These are phyloP conservation scores for Suillus alpinus DNA, from an alignment of 768 basidiomycete genomes.

Conservation along the genomic window DNA sequence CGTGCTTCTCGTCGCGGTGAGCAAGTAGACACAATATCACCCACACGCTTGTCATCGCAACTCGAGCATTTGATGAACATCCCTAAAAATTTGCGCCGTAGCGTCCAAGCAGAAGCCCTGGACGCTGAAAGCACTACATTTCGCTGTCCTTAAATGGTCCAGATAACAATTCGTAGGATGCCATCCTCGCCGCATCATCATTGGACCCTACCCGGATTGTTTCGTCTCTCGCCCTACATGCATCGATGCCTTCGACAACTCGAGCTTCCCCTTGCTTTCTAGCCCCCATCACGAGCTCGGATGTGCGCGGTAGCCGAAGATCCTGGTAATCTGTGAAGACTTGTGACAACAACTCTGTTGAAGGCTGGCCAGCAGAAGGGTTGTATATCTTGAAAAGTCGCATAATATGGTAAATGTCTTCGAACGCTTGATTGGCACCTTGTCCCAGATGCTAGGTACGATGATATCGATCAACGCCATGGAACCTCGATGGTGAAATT, in stretches of 20 bases:
- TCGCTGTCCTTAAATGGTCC: constrained; percentile 11
- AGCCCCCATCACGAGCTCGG: constrained; percentile 34
- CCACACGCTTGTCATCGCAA: too few relatives aligned
- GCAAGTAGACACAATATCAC: too few relatives aligned
- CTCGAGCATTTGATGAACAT: too few relatives aligned
- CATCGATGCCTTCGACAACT: constrained; percentile 31
- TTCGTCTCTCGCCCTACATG: constrained; percentile 30
- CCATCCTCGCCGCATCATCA: not conserved
- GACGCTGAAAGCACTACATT: not conserved
- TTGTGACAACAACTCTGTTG: constrained; percentile 24
- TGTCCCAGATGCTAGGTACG: constrained; percentile 40
- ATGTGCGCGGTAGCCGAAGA: constrained; percentile 34
- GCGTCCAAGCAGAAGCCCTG: too few relatives aligned
- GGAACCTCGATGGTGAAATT: not conserved
- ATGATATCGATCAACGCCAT: not conserved
- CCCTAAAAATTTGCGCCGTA: too few relatives aligned
- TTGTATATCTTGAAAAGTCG: constrained; percentile 33
- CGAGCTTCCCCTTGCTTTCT: constrained; percentile 34
- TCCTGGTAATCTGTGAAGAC: constrained; percentile 35
- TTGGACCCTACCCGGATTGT: constrained; percentile 6
- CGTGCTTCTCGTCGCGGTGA: too few relatives aligned
- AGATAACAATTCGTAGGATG: not conserved
- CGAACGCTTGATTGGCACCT: constrained; percentile 45
- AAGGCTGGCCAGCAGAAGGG: constrained; percentile 23
- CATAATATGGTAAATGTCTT: constrained; percentile 38